Conservation (phyloP, 2,329 filamentous ascomycete species). For the Monosporascus sp. region DNA sequence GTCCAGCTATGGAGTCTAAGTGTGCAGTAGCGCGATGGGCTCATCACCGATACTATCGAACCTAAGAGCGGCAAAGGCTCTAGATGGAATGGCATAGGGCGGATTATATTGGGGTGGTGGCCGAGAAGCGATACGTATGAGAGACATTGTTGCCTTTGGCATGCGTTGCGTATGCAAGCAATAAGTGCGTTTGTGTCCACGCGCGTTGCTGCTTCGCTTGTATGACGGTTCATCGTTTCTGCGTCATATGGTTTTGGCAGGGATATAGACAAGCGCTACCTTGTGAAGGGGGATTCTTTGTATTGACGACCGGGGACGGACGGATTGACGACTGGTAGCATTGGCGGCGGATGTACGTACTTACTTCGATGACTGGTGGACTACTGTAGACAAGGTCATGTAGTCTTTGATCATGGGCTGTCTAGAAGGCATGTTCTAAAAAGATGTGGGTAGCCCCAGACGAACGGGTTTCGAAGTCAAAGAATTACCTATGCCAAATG, state of each 20-base stretch:
- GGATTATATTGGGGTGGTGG: slow-evolving; percentile 30
- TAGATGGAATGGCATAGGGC: slow-evolving; percentile 24
- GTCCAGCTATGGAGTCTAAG: background rate
- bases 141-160: slow-evolving; percentile 31
- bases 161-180: slow-evolving; percentile 27
- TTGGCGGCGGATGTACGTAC: slow-evolving; percentile 13
- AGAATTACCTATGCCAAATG: background rate
- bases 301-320: slow-evolving; percentile 25
- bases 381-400: background rate
- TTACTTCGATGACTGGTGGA: background rate
- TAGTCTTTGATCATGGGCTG: background rate
- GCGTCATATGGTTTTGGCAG: slow-evolving; percentile 32
- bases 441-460: background rate
- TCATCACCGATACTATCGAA: slow-evolving; percentile 23
- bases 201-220: slow-evolving; percentile 27
- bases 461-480: background rate
- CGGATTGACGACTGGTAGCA: slow-evolving; percentile 25
- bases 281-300: slow-evolving; percentile 27
- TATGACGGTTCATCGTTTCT: slow-evolving; percentile 29
- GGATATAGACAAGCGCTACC: slow-evolving; percentile 23
- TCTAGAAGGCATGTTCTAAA: background rate
- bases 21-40: slow-evolving; percentile 14
- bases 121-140: slow-evolving; percentile 29
- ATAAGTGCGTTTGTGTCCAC: slow-evolving; percentile 23
- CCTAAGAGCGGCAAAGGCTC: slow-evolving; percentile 20